Evolutionary conservation across 2,329 filamentous ascomycete species (phyloP).

Genomic region (Xylariales sp.): DNA sequence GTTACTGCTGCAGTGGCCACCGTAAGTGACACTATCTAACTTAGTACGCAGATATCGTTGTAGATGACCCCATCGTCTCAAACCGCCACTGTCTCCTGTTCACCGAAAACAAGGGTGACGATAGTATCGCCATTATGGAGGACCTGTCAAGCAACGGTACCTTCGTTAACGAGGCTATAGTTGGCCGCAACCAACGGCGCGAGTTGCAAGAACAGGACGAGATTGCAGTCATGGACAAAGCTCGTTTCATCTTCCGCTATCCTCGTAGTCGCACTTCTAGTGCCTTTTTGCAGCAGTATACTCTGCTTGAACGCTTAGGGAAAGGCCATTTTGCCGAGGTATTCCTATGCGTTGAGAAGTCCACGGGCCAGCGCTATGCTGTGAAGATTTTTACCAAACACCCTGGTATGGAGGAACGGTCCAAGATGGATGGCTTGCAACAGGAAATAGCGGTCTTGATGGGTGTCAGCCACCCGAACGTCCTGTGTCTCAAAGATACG

Average conservation of each 20-base stretch:
- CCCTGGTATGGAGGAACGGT: constrained; percentile 81
- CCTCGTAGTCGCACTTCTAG: constrained; percentile 79
- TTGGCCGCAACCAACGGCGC: constrained; percentile 91
- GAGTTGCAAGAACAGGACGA: constrained; percentile 92
- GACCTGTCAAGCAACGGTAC: constrained; percentile 97
- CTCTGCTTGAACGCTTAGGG: constrained; percentile 83
- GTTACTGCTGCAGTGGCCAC: constrained; percentile 4
- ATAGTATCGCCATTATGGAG: constrained; percentile 81
- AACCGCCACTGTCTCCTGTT: constrained; percentile 84
- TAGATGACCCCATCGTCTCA: constrained; percentile 84
- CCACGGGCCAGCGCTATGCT: constrained; percentile 83
- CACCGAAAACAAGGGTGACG: constrained; percentile 66
- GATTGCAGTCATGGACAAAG: constrained; percentile 85
- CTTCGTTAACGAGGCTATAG: constrained; percentile 90
- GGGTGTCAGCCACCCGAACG: constrained; percentile 94
- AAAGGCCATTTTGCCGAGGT: constrained; percentile 97
- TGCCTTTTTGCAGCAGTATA: constrained; percentile 88
- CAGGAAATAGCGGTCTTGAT: constrained; percentile 97
- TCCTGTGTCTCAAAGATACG: constrained; percentile 93
- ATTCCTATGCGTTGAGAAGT: constrained; percentile 88
- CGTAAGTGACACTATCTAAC: constrained; percentile 31
- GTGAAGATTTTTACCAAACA: constrained; percentile 96
- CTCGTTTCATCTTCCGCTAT: constrained; percentile 92
- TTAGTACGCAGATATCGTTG: constrained; percentile 68
- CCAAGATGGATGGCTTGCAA: constrained; percentile 86